Conservation (phyloP, 176 grass and related monocot species). For the Zoysia pacifica region DNA sequence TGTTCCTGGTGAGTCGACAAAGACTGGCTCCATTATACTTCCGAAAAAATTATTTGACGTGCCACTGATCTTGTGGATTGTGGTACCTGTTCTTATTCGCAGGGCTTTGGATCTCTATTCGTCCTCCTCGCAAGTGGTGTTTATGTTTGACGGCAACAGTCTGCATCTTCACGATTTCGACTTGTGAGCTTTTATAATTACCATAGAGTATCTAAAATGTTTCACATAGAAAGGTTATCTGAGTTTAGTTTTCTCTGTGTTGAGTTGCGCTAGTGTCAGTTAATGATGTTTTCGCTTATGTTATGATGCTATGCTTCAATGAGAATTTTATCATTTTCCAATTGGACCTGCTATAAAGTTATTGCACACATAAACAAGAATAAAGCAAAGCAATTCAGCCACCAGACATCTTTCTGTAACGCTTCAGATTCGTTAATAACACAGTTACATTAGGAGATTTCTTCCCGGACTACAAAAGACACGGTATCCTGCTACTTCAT, state of each 20-base stretch:
- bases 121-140: conserved; percentile 65
- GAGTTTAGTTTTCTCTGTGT: neutral
- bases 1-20: conserved; percentile 48
- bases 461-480: no score
- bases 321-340: neutral
- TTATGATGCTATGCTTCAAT: conserved; percentile 9
- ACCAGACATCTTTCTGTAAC: neutral
- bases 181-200: neutral
- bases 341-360: neutral
- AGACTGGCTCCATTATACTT: neutral
- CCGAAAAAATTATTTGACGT: neutral
- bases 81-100: neutral
- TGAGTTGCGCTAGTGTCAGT: neutral
- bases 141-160: conserved; percentile 44
- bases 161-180: neutral
- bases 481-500: no score
- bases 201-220: neutral
- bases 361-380: neutral
- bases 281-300: neutral
- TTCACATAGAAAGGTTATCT: neutral
- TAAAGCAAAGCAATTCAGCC: neutral
- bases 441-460: no score
- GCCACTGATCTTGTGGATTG: neutral
- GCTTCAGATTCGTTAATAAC: no score
- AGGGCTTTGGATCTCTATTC: conserved; percentile 76